Base-by-base conservation (phyloP, 1,284 basidiomycete species). In the Trichosporon sp. region DNA sequence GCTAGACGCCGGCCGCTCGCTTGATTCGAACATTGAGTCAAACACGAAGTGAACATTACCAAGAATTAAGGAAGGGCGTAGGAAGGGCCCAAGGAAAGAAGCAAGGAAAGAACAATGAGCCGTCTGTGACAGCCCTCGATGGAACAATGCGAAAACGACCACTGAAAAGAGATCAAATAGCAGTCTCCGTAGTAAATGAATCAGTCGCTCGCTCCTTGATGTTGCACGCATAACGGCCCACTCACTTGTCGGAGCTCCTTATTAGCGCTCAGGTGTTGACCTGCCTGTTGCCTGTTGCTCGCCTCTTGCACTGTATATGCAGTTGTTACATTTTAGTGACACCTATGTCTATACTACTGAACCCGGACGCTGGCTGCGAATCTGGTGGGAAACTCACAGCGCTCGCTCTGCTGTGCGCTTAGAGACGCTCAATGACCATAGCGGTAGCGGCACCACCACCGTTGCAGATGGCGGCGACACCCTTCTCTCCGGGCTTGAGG, bases 391-490 rank as follows among this genome's bases (percentile, higher is more conserved):
- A n/a, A n/a, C 40, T 44, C 40, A 21, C 40, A 21, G 40, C 40
- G 40, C 40, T 44, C 40, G 40, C 19, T 19, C 2, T 9, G 27
- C 25, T 9, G 31, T 25, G 21, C 44, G 21, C 49, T 54, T 67
- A 95, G 75, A 95, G 77, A 76, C 87, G 90, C 83, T 95, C 92
- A 69, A 96, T 86, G 69, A 96, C 85, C 72, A 96, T 85, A 52
- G 94, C 91, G 61, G 92, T 92, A 61, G 92, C 91, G 66, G 92
- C 94, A 75, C 93, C 93, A 77, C 93, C 92, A 70, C 95, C 95
- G 79, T 99, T 99, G 87, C 96, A 99, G 73, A 99, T 90, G 81
- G 90, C 95, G 32, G 95, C 96, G 63, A 92, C 92, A 74, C 96
- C 96, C 76, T 95, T 97, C 83, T 99, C 85, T 59, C 96, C 96